A percentile compares a stretch with the other conserved stretches of the same genome.
phyloP scores from a whole-genome alignment of 495 filamentous ascomycete genomes.

The Paragyromitra xinjiangensis region DNA sequence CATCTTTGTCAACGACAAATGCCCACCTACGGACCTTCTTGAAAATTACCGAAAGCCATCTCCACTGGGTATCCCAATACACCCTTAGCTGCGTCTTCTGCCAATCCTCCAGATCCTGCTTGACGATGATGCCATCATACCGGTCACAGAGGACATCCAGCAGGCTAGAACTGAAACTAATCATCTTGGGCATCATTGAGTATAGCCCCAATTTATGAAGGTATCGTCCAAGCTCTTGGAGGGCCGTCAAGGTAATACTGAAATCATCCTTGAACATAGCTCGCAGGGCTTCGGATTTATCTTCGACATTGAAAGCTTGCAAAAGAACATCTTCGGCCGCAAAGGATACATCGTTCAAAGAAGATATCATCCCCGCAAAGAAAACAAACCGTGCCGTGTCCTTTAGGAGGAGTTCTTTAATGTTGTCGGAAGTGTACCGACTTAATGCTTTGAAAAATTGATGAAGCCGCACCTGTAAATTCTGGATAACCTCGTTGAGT shows the following conservation, averaged over 20 bases:
- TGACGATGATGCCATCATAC: constrained; percentile 79
- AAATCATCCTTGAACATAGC: constrained; percentile 56
- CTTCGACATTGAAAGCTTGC: constrained; percentile 50
- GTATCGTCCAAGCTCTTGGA: constrained; percentile 43
- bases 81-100: constrained; percentile 71
- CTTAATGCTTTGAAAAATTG: constrained; percentile 49
- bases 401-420: constrained; percentile 41
- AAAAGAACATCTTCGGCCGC: constrained; percentile 54
- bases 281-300: constrained; percentile 53
- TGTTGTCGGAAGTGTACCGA: constrained; percentile 37
- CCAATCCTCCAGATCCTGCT: constrained; percentile 65
- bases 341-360: constrained; percentile 50
- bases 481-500: constrained; percentile 47
- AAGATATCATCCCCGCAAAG: constrained; percentile 52
- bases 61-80: constrained; percentile 88
- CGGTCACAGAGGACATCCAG: constrained; percentile 83
- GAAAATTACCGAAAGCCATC: constrained; percentile 80
- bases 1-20: constrained; percentile 70
- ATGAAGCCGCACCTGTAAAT: constrained; percentile 42
- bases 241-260: constrained; percentile 48
- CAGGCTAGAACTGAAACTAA: constrained; percentile 78
- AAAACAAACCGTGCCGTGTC: constrained; percentile 48
- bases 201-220: constrained; percentile 66
- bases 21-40: constrained; percentile 82
- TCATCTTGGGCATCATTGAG: constrained; percentile 71